Base-by-base conservation (phyloP, 306 rosid genomes). In the Quercus aquifolioides region DNA sequence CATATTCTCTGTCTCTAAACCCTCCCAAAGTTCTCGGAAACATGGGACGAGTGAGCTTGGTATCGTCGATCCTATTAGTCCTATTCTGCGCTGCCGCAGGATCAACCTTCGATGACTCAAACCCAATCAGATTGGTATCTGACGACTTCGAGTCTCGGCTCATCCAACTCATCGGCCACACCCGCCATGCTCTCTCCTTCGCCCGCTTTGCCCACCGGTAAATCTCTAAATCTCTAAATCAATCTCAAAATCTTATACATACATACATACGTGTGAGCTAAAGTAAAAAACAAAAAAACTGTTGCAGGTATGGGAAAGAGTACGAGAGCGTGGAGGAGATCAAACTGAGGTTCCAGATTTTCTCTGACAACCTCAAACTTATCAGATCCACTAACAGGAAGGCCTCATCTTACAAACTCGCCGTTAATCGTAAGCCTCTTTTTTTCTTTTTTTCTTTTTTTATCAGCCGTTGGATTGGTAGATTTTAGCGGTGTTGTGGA, bases 141-240 rank as follows among this genome's bases (percentile, higher is more conserved):
- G 93, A 90, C 68, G 78, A 88, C 5, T 4, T 87, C 55, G 92
- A 95, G 56, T 78, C 84, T 5, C 84, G 87, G 43, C 79, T 93
- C 52, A 78, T 84, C 60, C 86, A 78, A 14, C 92, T 89, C 79
- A 46, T 95, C 55, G 99, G 99, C 5, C 83, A 57, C 60, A 76
- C 85, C 59, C 80, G 81, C 75, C 88, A 78, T 26, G 92, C 94
- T 73, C 78, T 82, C 77, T 84, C 90, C 60, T 95, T 95, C 56
- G 97, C 91, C 17, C 97, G 99, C 52, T 95, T 91, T 76, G 96
- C 94, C 75, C 76, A 73, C 84, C 73, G 91, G 92, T 89, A 5
- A 13, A n/a, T 14, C 30, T 30, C n/a, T 0, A 13, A 8, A 3
- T 59, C 17, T 59, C 10, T 21, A 12, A 28, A 1, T 1, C 68